Evolutionary conservation across 1,284 basidiomycete genomes (phyloP).

Genomic region (Stygiomarasmius scandens): DNA sequence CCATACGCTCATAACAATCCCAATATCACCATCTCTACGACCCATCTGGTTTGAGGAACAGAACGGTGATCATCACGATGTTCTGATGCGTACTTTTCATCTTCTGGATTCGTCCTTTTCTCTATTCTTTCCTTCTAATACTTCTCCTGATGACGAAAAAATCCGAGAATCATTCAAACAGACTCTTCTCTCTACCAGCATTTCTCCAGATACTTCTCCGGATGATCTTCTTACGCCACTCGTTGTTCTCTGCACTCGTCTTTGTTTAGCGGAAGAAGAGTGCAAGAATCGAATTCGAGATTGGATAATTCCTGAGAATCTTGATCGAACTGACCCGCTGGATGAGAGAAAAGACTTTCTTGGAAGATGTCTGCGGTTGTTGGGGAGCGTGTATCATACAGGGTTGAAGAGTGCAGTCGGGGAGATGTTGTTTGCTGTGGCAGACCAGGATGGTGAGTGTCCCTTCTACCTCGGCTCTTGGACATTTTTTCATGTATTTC

Average conservation of each 20-base stretch:
- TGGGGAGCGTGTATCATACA: slow-evolving; percentile 71
- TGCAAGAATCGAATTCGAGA: slow-evolving; percentile 60
- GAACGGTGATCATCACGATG: slow-evolving; percentile 46
- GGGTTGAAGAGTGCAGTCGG: slow-evolving; percentile 75
- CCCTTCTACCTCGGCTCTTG: slow-evolving; percentile 7
- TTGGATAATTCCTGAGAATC: slow-evolving; percentile 69
- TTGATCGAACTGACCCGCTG: slow-evolving; percentile 78
- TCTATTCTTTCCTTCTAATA: slow-evolving; percentile 65
- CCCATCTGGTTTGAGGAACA: slow-evolving; percentile 46
- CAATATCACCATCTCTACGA: slow-evolving; percentile 57
- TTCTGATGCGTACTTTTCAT: slow-evolving; percentile 63
- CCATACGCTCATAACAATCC: slow-evolving; percentile 73
- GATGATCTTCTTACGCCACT: slow-evolving; percentile 81
- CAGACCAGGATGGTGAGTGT: slow-evolving; percentile 75
- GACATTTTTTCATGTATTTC: slow-evolving; percentile 1
- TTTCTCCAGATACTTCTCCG: slow-evolving; percentile 48
- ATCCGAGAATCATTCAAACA: slow-evolving; percentile 53
- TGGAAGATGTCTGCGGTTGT: slow-evolving; percentile 76
- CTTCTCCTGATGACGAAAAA: slow-evolving; percentile 62
- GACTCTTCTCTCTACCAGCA: slow-evolving; percentile 29
- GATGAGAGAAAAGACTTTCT: slow-evolving; percentile 73
- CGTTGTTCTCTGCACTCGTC: slow-evolving; percentile 69
- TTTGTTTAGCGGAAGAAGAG: slow-evolving; percentile 64
- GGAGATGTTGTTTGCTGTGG: slow-evolving; percentile 82
- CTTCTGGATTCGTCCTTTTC: slow-evolving; percentile 64